A percentile compares a stretch with the other conserved stretches of the same genome.
Conservation (phyloP, 805 yeast species). For the Metschnikowia orientalis region DNA sequence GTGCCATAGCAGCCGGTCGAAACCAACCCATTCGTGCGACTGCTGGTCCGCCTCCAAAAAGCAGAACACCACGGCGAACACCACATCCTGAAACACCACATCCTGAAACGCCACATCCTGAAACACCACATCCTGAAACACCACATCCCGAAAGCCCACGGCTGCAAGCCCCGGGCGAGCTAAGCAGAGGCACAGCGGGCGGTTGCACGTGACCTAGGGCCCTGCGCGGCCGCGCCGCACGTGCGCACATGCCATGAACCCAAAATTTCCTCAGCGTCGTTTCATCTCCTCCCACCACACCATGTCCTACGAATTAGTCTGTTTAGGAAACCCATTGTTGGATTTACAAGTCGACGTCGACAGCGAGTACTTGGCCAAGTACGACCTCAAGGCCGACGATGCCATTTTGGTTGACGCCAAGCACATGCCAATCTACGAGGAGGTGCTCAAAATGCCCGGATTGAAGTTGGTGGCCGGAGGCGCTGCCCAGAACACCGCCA, state of each 20-base stretch:
- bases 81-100: no score
- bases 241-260: neutral
- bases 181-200: no score
- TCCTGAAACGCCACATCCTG: no score
- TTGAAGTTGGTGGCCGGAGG: constrained; percentile 92
- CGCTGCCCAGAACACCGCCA: constrained; percentile 98
- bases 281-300: constrained; percentile 3
- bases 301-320: constrained; percentile 67
- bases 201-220: no score
- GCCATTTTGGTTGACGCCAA: constrained; percentile 84
- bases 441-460: constrained; percentile 56
- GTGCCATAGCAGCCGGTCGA: no score
- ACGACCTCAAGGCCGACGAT: constrained; percentile 83
- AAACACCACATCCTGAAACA: no score
- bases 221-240: no score
- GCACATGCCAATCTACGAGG: constrained; percentile 83
- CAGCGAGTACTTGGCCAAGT: constrained; percentile 67
- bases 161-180: no score
- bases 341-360: constrained; percentile 80
- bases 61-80: no score
- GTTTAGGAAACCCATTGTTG: constrained; percentile 89
- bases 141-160: no score
- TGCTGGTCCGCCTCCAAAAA: no score
- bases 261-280: constrained; percentile 1
- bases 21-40: no score